Evolutionary conservation across 768 basidiomycete genomes (phyloP), one percentile per base, ranked within the genome.

Genomic region (Suillus americanus): DNA sequence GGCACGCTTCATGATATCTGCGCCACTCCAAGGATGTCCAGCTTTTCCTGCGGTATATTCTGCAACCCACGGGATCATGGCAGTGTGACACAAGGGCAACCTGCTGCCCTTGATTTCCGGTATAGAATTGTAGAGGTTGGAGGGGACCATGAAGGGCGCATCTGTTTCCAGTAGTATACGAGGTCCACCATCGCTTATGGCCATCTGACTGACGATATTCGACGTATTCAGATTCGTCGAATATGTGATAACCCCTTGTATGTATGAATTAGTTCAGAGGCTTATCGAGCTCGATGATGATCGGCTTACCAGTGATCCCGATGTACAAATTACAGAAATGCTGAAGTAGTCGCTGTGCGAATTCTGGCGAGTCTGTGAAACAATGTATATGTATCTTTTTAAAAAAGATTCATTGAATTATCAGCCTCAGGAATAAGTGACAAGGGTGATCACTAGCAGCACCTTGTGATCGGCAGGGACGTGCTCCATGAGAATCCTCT

Each of bases 31-130:
- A 3, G 68, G 76, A 2, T 78, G 77, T 3, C 78, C 81, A 0
- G 67, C 63, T 1, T 84, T 73, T 1, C 76, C 75, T 3, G 89
- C 87, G 0, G 92, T 85, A 70, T 89, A 94, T 68, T 87, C 85
- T 0, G 92, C 91, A 0, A 90, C 90, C 92, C 92, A 94, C 0
- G 93, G 92, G 1, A 95, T 84, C 90, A 94, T 93, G 0, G 86
- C 91, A 0, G 86, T 86, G 70, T 93, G 92, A 62, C 83, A 91
- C 9, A 94, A 72, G 0, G 93, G 89, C 0, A 94, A 74, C 67
- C 83, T 84, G 40, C 57, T 41, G 3, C 88, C 86, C 67, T 86
- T 86, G 62, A 81, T 62, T 7, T 67, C 67, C 1, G 84, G 80
- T 0, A 92, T 75, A 0, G 86, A 79, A 3, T 76, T 72, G 70